Evolutionary conservation across 1,284 basidiomycete species (phyloP), one percentile per base, ranked within the genome.

Genomic region (Taiwanofungus camphoratus): DNA sequence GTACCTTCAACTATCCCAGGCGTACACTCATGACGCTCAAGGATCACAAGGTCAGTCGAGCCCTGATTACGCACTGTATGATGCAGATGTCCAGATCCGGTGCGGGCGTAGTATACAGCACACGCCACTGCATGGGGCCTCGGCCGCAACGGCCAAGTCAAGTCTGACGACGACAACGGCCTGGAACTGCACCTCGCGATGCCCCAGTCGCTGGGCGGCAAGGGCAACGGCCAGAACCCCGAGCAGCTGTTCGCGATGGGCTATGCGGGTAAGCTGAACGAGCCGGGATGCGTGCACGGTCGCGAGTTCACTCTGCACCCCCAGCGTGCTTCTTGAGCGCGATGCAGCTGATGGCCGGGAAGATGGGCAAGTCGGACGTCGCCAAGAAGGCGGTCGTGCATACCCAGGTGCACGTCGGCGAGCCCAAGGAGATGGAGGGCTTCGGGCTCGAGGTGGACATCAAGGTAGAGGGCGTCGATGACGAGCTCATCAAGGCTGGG

Each of bases 291-390:
- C 7, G 12, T n/a, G 22, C 3, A 27, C 11, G 19, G 15, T 33
- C 11, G 11, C 18, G 31, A 33, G 15, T 29, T 7, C 27, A 11
- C 23, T 21, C 18, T 35, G 18, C 9, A 11, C 24, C 18, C 23
- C 9, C 35, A 84, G 83, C 80, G 1, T 87, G 83, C 55, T 75
- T 86, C 58, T 68, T 86, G 4, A 77, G 80, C 13, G 83, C 83
- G 1, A 60, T 86, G 41, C 82, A 86, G 55, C 57, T 76, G 37
- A 65, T 73, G 35, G 80, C 82, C 0, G 63, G 68, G 29, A 65
- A 69, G 19, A 57, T 68, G 44, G 80, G 79, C 26, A 81, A 81
- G 60, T 61, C 63, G 26, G 75, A 79, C 1, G 66, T 68, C 40
- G 76, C 70, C 1, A 69, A 73, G 37, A 68, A 77, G 18, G 84